Evolutionary conservation across 805 yeast genomes (phyloP), one percentile per base, ranked within the genome.

Genomic region (Metschnikowia drakensbergensis): DNA sequence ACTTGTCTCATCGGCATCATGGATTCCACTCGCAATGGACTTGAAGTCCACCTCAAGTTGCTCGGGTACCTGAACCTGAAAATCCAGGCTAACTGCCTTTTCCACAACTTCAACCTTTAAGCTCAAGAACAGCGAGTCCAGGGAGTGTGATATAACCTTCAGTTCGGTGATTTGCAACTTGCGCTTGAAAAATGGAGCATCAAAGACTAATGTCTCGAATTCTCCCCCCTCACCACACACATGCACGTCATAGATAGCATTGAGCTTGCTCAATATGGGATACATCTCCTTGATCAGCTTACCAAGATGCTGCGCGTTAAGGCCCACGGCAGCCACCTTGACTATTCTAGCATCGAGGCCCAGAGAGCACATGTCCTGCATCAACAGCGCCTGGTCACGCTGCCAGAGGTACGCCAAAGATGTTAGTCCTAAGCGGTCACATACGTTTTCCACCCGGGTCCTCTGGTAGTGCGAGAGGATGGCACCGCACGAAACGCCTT

Each of bases 191-290:
- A 88, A 84, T 0, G 96, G 96, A 1, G 95, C 88, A 65, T 94
- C 97, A 28, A 94, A 71, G 2, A 92, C 98, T 56, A 92, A 70
- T 0, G 97, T 85, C 64, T 94, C 99, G 65, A 89, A 94, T 65
- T 94, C 99, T 1, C 99, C 99, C 31, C 99, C 99, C 71, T 94
- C 99, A 10, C 99, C 99, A 69, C 99, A 94, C 0, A 94, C 82
- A 64, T 92, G 97, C 10, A 91, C 87, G 2, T 91, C 96, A 66
- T 80, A 91, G 64, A 71, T 68, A 7, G 62, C 51, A 62, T 90
- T 85, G 51, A 91, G 68, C 35, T 71, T 70, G 9, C 71, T 54
- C 61, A 94, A 65, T 0, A 70, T 76, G 1, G 88, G 86, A 47
- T 76, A 78, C 54, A 85, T 70, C 52, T 86, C 78, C 4, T 74